A percentile compares a stretch with the other conserved stretches of the same genome.
Conservation (phyloP, 2,329 filamentous ascomycete genomes). For the Fusarium succisae region DNA sequence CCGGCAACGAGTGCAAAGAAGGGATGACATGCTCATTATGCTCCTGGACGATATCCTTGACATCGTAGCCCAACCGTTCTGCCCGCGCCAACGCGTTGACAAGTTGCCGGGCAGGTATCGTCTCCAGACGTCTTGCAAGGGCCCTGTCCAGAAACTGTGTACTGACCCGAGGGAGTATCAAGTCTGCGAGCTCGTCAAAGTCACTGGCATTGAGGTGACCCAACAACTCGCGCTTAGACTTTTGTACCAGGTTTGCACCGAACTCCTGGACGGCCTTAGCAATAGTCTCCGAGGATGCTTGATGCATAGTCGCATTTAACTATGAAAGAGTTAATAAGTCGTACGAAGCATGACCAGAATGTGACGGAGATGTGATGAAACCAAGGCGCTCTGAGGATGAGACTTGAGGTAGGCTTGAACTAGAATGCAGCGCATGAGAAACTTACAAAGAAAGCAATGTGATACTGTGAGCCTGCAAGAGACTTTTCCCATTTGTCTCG, state of each 20-base stretch:
- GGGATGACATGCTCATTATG: conserved; percentile 52
- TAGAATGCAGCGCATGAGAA: not conserved
- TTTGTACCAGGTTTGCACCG: conserved; percentile 54
- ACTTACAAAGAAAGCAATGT: conserved; percentile 63
- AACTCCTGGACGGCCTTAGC: conserved; percentile 55
- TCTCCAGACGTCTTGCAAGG: conserved; percentile 60
- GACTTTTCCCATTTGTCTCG: conserved; percentile 63
- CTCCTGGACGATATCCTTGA: conserved; percentile 58
- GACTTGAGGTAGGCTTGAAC: not conserved
- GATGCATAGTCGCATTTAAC: conserved; percentile 61
- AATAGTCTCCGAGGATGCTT: conserved; percentile 51
- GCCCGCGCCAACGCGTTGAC: conserved; percentile 66
- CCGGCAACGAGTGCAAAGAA: conserved; percentile 32
- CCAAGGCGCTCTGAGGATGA: not conserved
- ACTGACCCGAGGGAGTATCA: conserved; percentile 58
- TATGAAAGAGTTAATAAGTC: conserved; percentile 45
- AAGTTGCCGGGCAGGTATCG: conserved; percentile 63
- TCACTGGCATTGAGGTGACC: conserved; percentile 51
- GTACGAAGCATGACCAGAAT: not conserved
- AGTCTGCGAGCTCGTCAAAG: conserved; percentile 56
- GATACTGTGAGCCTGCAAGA: conserved; percentile 61
- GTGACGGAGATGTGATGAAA: not conserved
- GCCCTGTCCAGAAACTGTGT: conserved; percentile 62
- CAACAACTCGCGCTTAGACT: conserved; percentile 54
- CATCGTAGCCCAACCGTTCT: conserved; percentile 66